These are phyloP conservation scores for Quercus glauca DNA, from an alignment of 306 rosid species.

Conservation along the genomic window DNA sequence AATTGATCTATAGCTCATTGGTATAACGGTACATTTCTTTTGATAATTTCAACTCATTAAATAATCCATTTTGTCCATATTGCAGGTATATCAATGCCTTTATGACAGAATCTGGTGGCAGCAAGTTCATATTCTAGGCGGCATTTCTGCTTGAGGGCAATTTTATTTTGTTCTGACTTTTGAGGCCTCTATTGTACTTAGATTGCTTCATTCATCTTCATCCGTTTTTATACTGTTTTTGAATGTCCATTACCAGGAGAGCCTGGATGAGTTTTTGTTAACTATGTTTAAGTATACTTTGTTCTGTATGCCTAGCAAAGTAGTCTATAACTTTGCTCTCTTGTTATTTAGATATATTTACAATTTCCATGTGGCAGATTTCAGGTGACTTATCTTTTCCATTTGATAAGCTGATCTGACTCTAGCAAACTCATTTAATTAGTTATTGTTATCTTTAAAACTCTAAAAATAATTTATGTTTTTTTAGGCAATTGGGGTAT, in stretches of 20 bases:
- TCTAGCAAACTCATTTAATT: too few relatives aligned
- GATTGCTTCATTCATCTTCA: constrained; percentile 18
- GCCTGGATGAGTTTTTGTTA: constrained; percentile 13
- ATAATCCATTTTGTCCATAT: constrained; percentile 19
- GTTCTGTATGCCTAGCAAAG: constrained; percentile 13
- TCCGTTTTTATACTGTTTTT: constrained; percentile 1
- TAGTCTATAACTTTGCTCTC: neutral
- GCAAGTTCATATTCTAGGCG: constrained; percentile 13
- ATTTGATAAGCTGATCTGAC: neutral
- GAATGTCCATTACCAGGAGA: constrained; percentile 9
- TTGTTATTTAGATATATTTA: neutral
- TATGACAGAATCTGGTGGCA: constrained; percentile 44
- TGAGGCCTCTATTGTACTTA: constrained; percentile 32
- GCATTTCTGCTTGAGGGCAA: constrained; percentile 31
- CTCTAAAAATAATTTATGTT: too few relatives aligned
- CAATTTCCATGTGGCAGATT: neutral
- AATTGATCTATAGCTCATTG: too few relatives aligned
- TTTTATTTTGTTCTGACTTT: constrained; percentile 18
- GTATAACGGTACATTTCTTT: neutral
- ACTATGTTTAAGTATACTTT: constrained; percentile 1
- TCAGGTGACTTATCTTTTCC: neutral
- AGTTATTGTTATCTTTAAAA: too few relatives aligned
- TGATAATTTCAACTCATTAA: neutral
- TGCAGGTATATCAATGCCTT: constrained; percentile 98
- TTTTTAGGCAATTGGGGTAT: too few relatives aligned